Evolutionary conservation across 2,329 filamentous ascomycete genomes (phyloP).

Genomic region (Claviceps quebecensis): DNA sequence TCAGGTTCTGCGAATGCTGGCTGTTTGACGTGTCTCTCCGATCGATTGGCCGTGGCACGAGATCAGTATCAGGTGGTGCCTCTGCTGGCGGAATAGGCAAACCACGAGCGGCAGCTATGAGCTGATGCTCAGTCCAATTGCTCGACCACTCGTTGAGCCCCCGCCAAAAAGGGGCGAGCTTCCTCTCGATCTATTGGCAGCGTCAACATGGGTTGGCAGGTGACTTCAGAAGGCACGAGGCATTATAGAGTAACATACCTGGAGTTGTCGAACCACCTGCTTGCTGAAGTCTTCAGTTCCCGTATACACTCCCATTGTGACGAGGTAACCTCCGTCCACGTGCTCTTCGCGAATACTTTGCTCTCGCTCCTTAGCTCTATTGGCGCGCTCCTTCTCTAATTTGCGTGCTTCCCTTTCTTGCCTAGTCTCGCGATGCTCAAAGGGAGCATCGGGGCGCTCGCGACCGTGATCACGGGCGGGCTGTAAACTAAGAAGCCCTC

Average conservation of each 20-base stretch:
- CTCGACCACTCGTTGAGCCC: conserved; percentile 80
- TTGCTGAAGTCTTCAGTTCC: conserved; percentile 92
- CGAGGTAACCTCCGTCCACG: conserved; percentile 86
- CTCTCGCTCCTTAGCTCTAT: conserved; percentile 71
- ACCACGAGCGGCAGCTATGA: conserved; percentile 80
- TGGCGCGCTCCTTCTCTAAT: conserved; percentile 64
- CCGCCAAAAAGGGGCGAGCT: conserved; percentile 88
- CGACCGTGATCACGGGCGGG: conserved; percentile 23
- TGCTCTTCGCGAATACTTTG: conserved; percentile 82
- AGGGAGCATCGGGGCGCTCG: conserved; percentile 26
- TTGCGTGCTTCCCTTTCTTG: conserved; percentile 81
- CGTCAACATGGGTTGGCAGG: not conserved
- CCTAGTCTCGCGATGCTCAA: conserved; percentile 68
- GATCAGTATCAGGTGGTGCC: conserved; percentile 60
- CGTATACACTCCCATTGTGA: conserved; percentile 88
- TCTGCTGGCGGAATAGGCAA: conserved; percentile 74
- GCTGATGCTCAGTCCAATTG: conserved; percentile 86
- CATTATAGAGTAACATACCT: conserved; percentile 40
- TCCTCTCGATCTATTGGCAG: conserved; percentile 63
- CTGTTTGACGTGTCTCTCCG: conserved; percentile 32
- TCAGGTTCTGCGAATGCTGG: conserved; percentile 55
- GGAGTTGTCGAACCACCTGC: conserved; percentile 70
- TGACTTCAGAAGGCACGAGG: not conserved
- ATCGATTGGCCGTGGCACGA: conserved; percentile 31
- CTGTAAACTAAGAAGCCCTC: conserved; percentile 29